Base-by-base conservation (phyloP, 2,329 filamentous ascomycete species). In the Hymenoscyphus fructigenus region DNA sequence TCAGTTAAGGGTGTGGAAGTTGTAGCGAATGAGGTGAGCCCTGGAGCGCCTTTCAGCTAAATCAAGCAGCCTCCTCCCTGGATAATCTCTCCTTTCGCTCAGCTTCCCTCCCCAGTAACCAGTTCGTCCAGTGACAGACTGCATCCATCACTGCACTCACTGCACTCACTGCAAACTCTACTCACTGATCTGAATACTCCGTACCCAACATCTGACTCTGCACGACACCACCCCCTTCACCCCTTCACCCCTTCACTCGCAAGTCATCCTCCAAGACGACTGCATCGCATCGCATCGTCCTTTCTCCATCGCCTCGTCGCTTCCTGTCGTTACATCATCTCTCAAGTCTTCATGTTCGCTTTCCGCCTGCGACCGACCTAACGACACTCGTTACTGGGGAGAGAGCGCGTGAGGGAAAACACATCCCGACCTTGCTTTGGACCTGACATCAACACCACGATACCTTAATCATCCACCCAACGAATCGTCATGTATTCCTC, bases 401-500 rank as follows among this genome's bases (percentile, higher is more conserved):
- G 34, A 36, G 44, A 50, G 44, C 44, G 44, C 44, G 44, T 23
- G 9, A 34, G 28, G 32, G 55, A 34, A 60, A 23, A 60, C 36
- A 44, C 12, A 6, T 12, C 20, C 58, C 2, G n/a, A 28, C 26
- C 58, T 29, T 50, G 17, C 17, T 34, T 20, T 23, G 58, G 34
- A 23, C 12, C 5, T 44, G 14, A 53, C 57, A 17, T 34, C 15
- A n/a, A n/a, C 65, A 56, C 41, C 41, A 29, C 66, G 28, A 67
- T 57, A 20, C 26, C 59, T 60, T 28, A 41, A 3, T n/a, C 34
- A 38, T 23, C 20, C 57, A n/a, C 29, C 1, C 17, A 56, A 32
- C 57, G n/a, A n/a, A n/a, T n/a, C 62, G 70, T 15, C 41, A 70
- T 74, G 72, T 63, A 70, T 65, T 59, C 67, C 7, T 67, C 67